Evolutionary conservation across 2,329 filamentous ascomycete species (phyloP), one percentile per base, ranked within the genome.

Genomic region (Xylaria sp.): DNA sequence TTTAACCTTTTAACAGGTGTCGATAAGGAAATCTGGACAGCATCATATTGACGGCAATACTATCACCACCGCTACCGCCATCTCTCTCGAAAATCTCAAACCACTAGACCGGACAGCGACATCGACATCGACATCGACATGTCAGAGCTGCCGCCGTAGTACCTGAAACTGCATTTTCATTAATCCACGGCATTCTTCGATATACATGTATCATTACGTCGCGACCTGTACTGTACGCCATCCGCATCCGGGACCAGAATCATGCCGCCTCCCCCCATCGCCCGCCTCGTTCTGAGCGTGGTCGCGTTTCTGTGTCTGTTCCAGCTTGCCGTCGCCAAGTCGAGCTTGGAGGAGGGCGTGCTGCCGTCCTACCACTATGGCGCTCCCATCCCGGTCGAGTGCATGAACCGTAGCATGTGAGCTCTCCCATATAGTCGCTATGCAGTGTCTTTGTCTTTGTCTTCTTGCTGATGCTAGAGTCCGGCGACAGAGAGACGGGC

Each of bases 371-470:
- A 90, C 75, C 86, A 87, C 73, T 90, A 90, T 75, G 89, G 89
- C 72, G 89, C 90, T 15, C 79, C 86, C 11, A 90, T 93, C 67
- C 84, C 85, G 42, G 89, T 93, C 22, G 89, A 90, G 74, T 93
- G 91, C 81, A 86, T 93, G 83, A 91, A 92, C 75, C 85, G 91
- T 67, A 92, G 88, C 78, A 86, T 89, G 90, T 92, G 73, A 81
- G 89, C 15, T 0, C 17, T 25, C 31, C 13, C 39, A 10, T 9
- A 2, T 29, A 10, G 7, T 29, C 29, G 22, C 7, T 22, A 27
- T 50, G 7, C 31, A 11, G 17, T 25, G 4, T 7, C 13, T 13
- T n/a, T 27, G 33, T 33, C 7, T 54, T 25, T 17, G n/a, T 54
- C 15, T 42, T 45, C 63, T 27, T 33, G 33, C 11, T 49, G 22